Evolutionary conservation across 176 grass and related monocot genomes (phyloP), one percentile per base, ranked within the genome.

Genomic region (Raddia guianensis): DNA sequence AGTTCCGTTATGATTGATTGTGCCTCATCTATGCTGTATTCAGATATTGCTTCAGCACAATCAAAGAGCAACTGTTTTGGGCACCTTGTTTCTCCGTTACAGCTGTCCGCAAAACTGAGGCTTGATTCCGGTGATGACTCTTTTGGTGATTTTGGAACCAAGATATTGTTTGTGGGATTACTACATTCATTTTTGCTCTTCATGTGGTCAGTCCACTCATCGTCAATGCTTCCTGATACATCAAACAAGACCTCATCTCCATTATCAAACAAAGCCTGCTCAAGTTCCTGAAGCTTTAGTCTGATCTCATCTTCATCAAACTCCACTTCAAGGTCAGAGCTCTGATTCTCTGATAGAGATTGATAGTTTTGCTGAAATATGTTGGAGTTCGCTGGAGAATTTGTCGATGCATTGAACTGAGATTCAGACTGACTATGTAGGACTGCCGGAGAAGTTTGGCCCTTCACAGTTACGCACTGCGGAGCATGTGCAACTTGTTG

Each of bases 231-330:
- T 52, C 83, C 72, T 42, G 80, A 81, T 8, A 84, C 27, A 64
- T 91, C 88, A 33, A 86, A 75, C 58, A 93, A 66, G 10, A 90
- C 77, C 21, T 74, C 72, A 56, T 94, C 86, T 61, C 71, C 73
- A 67, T 94, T 89, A 71, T 86, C 72, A 1, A 89, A 32, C 72
- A 94, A 87, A 45, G 84, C 92, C 75, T 91, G 86, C 77, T 94
- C 86, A 62, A 94, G 84, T 47, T 94, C 92, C 70, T 89, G 92
- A 61, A 94, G 77, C 76, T 94, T 94, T 56, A 94, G 37, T 65
- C 84, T 88, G 63, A 94, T 82, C 68, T 94, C 92, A 76, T 94
- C 84, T 53, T 94, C 89, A 54, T 84, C 89, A 72, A 87, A 94
- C 52, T 94, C 86, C 52, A 89, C 85, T 66, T 91, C 79, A 62